Base-by-base conservation (phyloP, 371 early-diverging fungal genomes). In the Syncephalis plumigaleata region DNA sequence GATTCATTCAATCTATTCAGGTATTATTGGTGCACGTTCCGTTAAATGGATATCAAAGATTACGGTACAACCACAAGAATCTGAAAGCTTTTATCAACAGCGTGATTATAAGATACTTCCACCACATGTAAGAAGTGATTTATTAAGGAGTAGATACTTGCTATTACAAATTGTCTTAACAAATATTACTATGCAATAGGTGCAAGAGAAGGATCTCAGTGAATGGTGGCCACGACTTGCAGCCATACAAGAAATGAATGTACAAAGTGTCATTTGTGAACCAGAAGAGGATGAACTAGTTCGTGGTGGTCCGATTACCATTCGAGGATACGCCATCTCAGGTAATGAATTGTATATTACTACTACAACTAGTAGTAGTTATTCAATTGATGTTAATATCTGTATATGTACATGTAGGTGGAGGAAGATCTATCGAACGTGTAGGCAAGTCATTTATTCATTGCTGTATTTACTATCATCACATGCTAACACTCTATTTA, bases 61-160 rank as follows among this genome's bases (percentile, higher is more conserved):
- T 20, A 64, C 67, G 18, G 63, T 87, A 16, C 57, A 67, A 16
- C 72, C 71, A 22, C 53, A 67, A 11, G 82, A 77, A 52, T 75
- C 77, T 11, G 55, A 56, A 9, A 72, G 71, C 48, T 75, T 71
- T 53, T 91, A 79, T 71, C 89, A 91, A 51, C 68, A 72, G 51
- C 66, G 66, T 17, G 91, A 91, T 55, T 84, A 88, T 62, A 82
- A 83, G 54, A 83, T 85, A 4, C 68, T 91, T 17, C 89, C 89
- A 9, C 64, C 73, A 36, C 44, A 57, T 48, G 70, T 72, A n/a
- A 56, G n/a, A n/a, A n/a, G n/a, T n/a, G n/a, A n/a, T n/a, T n/a
- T n/a, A n/a, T n/a, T n/a, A n/a, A n/a, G n/a, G n/a, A n/a, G n/a
- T n/a, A n/a, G n/a, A n/a, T n/a, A n/a, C n/a, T n/a, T n/a, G n/a